A percentile compares a stretch with the other conserved stretches of the same genome.
Conservation (phyloP, 1,139 yeast species). For the Arxiozyma slooffiae region DNA sequence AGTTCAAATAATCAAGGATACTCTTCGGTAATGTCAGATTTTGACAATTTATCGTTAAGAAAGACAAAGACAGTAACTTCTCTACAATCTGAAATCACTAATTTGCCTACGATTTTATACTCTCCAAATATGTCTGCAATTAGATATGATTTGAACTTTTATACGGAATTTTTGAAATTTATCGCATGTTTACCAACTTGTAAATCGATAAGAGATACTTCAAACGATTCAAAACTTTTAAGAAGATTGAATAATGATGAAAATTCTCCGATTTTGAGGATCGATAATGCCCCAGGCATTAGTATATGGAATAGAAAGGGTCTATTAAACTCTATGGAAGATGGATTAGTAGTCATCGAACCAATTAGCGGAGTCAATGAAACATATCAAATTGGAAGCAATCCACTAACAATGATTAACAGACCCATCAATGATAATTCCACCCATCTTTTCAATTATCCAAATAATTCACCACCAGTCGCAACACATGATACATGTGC, state of each 20-base stretch:
- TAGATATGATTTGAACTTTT: slow-evolving; percentile 45
- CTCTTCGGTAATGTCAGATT: slow-evolving; percentile 14
- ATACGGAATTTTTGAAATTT: slow-evolving; percentile 32
- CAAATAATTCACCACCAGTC: slow-evolving; percentile 48
- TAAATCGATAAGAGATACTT: slow-evolving; percentile 30
- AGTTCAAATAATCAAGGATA: slow-evolving; percentile 24
- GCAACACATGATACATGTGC: slow-evolving; percentile 70
- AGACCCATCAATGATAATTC: slow-evolving; percentile 17
- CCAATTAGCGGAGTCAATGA: slow-evolving; percentile 84
- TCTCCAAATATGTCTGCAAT: slow-evolving; percentile 50
- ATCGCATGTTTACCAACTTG: slow-evolving; percentile 28
- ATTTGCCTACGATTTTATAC: slow-evolving; percentile 26
- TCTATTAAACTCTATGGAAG: slow-evolving; percentile 58
- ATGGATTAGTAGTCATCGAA: slow-evolving; percentile 74
- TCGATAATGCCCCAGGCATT: slow-evolving; percentile 53
- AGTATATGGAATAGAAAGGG: slow-evolving; percentile 51
- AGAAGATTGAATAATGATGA: slow-evolving; percentile 65
- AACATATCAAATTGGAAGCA: slow-evolving; percentile 20
- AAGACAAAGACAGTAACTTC: slow-evolving; percentile 13
- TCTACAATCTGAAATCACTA: slow-evolving; percentile 3
- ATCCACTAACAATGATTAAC: slow-evolving; percentile 7
- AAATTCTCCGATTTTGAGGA: slow-evolving; percentile 57
- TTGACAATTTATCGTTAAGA: slow-evolving; percentile 15
- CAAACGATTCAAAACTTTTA: slow-evolving; percentile 48
- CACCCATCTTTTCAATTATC: slow-evolving; percentile 34